A percentile compares a stretch with the other conserved stretches of the same genome.
Conservation (phyloP, 1,284 basidiomycete species). For the Puccinia coronata region DNA sequence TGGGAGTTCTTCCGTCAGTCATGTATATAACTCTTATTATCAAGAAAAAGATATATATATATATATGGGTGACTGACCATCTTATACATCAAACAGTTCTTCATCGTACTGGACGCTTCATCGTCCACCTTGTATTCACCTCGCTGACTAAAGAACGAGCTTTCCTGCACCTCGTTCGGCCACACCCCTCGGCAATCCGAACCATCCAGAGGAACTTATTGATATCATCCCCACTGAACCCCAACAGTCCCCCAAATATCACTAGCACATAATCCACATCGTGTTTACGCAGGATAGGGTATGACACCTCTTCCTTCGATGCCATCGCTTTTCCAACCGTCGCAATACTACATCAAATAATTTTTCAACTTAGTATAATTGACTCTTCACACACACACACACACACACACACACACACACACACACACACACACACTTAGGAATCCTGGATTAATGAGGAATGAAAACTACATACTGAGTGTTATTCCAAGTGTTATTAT, state of each 20-base stretch:
- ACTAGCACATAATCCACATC: constrained; percentile 97
- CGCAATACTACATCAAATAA: constrained; percentile 74
- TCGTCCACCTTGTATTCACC: constrained; percentile 96
- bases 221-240: constrained; percentile 98
- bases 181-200: constrained; percentile 96
- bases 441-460: background rate
- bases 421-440: background rate
- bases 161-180: constrained; percentile 96
- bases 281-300: constrained; percentile 93
- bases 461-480: constrained; percentile 70
- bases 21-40: background rate
- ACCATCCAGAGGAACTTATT: constrained; percentile 99
- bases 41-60: background rate
- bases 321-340: constrained; percentile 98
- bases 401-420: no score
- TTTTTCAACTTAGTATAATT: background rate
- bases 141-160: constrained; percentile 86
- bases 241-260: constrained; percentile 94
- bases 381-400: no score
- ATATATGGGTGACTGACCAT: constrained; percentile 70
- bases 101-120: constrained; percentile 83
- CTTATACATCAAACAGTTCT: constrained; percentile 95
- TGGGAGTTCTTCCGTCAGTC: background rate
- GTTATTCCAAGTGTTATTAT: constrained; percentile 99
- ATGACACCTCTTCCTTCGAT: constrained; percentile 87